Evolutionary conservation across 2,329 filamentous ascomycete genomes (phyloP).

Genomic region (Bipolaris cookei): DNA sequence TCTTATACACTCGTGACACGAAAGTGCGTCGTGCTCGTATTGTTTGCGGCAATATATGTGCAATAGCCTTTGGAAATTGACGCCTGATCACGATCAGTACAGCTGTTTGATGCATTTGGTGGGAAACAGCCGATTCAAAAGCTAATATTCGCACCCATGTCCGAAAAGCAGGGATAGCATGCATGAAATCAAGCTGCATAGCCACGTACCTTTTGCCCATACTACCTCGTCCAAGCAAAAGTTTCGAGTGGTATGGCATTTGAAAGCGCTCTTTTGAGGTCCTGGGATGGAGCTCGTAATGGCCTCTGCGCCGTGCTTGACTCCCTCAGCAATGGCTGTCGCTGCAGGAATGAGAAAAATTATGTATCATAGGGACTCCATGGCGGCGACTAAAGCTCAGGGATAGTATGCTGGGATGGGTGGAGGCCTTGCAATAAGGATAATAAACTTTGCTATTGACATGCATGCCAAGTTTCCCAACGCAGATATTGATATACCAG

Average conservation of each 20-base stretch:
- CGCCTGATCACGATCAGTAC: conserved; percentile 9
- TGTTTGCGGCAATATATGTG: conserved; percentile 28
- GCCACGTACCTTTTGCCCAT: conserved; percentile 15
- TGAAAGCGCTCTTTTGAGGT: neutral
- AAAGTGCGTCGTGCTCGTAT: conserved; percentile 21
- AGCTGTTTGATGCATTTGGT: neutral
- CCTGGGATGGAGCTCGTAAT: neutral
- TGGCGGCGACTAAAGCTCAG: too few species aligned
- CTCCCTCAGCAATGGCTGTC: neutral
- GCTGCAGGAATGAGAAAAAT: neutral
- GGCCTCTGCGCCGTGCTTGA: neutral
- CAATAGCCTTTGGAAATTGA: conserved; percentile 23
- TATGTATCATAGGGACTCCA: too few species aligned
- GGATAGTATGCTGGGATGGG: too few species aligned
- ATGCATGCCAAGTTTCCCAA: too few species aligned
- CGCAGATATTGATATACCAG: too few species aligned
- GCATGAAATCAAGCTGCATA: neutral
- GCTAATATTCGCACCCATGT: too few species aligned
- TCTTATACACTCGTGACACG: conserved; percentile 26
- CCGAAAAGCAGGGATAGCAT: too few species aligned
- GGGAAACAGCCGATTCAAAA: neutral
- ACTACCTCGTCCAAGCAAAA: conserved; percentile 25
- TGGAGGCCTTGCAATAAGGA: too few species aligned
- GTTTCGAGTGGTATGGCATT: conserved; percentile 14
- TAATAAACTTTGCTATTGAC: too few species aligned